Base-by-base conservation (phyloP, 352 stramenopile species). In the Peronospora belbahrii region DNA sequence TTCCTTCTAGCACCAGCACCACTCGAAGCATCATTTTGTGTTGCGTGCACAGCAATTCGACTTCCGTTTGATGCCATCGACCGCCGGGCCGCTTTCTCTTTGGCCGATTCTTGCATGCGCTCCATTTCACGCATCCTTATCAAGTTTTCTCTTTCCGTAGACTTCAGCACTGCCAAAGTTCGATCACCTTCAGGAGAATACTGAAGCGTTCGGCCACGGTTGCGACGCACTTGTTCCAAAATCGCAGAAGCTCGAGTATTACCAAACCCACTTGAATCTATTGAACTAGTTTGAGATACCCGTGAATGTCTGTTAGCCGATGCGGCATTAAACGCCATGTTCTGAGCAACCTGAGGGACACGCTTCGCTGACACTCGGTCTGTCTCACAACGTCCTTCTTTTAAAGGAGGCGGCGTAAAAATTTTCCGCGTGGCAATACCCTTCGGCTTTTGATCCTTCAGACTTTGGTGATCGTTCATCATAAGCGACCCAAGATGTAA, bases 101-200 rank as follows among this genome's bases (percentile, higher is more conserved):
- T 60, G 2, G 38, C 38, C 14, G 52, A 7, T 25, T 48, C 47
- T 40, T 72, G 54, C 28, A 72, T 58, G 10, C 54, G 50, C 22
- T 67, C 47, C 22, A 72, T 66, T 28, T 77, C 66, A 2, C 49
- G 51, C 66, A 80, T 75, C 40, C 63, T 67, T 18, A 59, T 60
- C 27, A 65, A 41, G 39, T 80, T 62, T 30, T 80, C 68, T 28
- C 73, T 52, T n/a, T 75, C 50, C 17, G 74, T 59, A 18, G 28
- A 54, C 20, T 68, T 56, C 15, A 67, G 37, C 39, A 66, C 65
- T 17, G 62, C 57, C 6, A 48, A 53, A 27, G 61, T 54, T 18
- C 60, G 63, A 13, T 73, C 54, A 10, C 42, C 55, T 35, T 71
- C 63, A 20, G 63, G 53, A 0, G 59, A 56, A 13, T 70, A 64